Percentiles rank a stretch among this genome's conserved stretches.
phyloP scores from a whole-genome alignment of 208 protist species.

The Leishmania tropica region DNA sequence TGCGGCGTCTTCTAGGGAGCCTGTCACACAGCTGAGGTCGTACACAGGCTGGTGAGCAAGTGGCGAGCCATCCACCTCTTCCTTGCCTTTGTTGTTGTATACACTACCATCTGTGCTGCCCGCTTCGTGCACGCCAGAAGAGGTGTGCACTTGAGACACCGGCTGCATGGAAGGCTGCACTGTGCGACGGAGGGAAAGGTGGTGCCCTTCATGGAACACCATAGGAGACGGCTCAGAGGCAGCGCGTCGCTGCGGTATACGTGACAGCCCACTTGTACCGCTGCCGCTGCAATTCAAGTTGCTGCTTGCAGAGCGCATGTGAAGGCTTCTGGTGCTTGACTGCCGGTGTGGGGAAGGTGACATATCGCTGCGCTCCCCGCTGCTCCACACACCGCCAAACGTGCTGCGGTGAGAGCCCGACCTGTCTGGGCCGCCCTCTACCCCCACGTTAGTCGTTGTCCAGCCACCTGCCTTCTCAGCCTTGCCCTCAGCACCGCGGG shows the following conservation, averaged over 20 bases:
- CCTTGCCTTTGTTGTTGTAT: not conserved
- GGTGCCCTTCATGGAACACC: not conserved
- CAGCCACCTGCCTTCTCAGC: not conserved
- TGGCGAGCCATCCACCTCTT: not conserved
- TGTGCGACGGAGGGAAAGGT: not conserved
- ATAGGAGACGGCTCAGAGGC: slow-evolving; percentile 7
- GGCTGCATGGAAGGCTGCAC: not conserved
- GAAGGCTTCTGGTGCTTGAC: not conserved
- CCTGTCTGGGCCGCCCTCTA: not conserved
- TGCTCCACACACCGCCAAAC: not conserved
- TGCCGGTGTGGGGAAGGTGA: not conserved
- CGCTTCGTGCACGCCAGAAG: not conserved
- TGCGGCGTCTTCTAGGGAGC: not conserved
- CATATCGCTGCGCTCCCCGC: not conserved
- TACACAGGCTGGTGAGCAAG: not conserved
- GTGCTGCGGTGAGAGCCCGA: not conserved
- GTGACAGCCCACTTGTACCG: not conserved
- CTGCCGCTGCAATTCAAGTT: not conserved
- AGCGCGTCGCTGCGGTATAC: not conserved
- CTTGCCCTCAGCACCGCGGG: not conserved
- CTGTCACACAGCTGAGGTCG: slow-evolving; percentile 4
- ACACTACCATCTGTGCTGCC: not conserved
- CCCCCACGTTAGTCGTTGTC: not conserved
- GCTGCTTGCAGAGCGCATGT: not conserved
- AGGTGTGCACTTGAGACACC: not conserved